phyloP scores from a whole-genome alignment of 345 rosid genomes.

The Gossypioides kirkii region DNA sequence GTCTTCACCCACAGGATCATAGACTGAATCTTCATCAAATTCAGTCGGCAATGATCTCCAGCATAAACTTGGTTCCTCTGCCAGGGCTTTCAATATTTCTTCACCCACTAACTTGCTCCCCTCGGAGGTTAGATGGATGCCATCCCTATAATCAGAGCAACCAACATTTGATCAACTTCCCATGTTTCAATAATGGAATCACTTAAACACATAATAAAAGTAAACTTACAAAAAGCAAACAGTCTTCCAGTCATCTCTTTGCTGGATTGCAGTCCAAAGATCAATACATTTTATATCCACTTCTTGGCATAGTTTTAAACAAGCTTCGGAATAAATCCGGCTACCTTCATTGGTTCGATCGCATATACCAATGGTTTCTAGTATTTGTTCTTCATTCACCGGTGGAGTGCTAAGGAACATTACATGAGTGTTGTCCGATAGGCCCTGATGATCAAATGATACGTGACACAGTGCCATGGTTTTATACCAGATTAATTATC shows the following conservation, averaged over 20 bases:
- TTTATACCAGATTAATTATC: background rate
- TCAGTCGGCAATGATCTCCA: slow-evolving; percentile 54
- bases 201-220: background rate
- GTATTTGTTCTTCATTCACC: slow-evolving; percentile 50
- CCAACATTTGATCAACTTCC: background rate
- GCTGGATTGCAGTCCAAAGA: slow-evolving; percentile 65
- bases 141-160: slow-evolving; percentile 41
- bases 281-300: slow-evolving; percentile 53
- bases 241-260: slow-evolving; percentile 51
- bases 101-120: slow-evolving; percentile 59
- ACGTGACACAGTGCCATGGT: background rate
- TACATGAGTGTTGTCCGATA: slow-evolving; percentile 60
- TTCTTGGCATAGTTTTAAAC: slow-evolving; percentile 62
- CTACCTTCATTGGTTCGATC: slow-evolving; percentile 61
- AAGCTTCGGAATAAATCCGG: slow-evolving; percentile 57
- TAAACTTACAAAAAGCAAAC: slow-evolving; percentile 69
- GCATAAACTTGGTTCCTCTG: slow-evolving; percentile 57
- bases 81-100: slow-evolving; percentile 52
- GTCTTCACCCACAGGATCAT: slow-evolving; percentile 11
- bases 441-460: slow-evolving; percentile 45
- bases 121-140: slow-evolving; percentile 57
- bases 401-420: slow-evolving; percentile 74
- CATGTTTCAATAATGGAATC: background rate
- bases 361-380: slow-evolving; percentile 14
- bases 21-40: slow-evolving; percentile 37